Conservation (phyloP, 768 basidiomycete species). For the Dentipellis sp. region DNA sequence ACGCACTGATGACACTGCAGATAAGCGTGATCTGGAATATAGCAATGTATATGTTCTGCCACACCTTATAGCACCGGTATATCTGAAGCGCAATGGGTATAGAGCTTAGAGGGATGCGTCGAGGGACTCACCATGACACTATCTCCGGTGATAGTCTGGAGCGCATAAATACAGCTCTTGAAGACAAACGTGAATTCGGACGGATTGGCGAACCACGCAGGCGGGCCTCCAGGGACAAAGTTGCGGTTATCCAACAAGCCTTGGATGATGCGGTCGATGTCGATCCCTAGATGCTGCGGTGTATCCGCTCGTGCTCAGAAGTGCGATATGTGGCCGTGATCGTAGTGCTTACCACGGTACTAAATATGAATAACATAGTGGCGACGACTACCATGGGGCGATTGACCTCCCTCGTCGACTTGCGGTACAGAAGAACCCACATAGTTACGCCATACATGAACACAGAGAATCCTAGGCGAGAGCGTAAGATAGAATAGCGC, state of each 20-base stretch:
- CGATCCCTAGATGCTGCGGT: not conserved
- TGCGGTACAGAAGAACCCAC: not conserved
- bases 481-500: too few species aligned
- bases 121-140: conserved; percentile 17
- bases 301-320: not conserved
- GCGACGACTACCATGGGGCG: not conserved
- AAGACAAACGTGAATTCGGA: conserved; percentile 21
- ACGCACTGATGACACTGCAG: conserved; percentile 13
- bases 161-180: conserved; percentile 17
- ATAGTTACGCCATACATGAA: not conserved
- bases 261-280: not conserved
- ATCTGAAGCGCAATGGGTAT: conserved; percentile 3
- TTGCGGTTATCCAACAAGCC: conserved; percentile 19
- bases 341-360: not conserved
- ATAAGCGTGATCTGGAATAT: conserved; percentile 9
- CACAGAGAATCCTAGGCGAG: not conserved
- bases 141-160: conserved; percentile 23
- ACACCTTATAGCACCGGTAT: conserved; percentile 18
- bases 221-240: conserved; percentile 13
- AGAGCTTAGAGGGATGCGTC: not conserved
- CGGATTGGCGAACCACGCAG: conserved; percentile 18
- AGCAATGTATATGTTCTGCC: conserved; percentile 11
- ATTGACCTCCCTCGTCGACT: not conserved
- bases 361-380: not conserved
- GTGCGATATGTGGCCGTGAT: not conserved